A percentile compares a stretch with the other conserved stretches of the same genome.
These are phyloP conservation scores for Elsinoe australis DNA, from an alignment of 2,329 filamentous ascomycete genomes.

Conservation along the genomic window DNA sequence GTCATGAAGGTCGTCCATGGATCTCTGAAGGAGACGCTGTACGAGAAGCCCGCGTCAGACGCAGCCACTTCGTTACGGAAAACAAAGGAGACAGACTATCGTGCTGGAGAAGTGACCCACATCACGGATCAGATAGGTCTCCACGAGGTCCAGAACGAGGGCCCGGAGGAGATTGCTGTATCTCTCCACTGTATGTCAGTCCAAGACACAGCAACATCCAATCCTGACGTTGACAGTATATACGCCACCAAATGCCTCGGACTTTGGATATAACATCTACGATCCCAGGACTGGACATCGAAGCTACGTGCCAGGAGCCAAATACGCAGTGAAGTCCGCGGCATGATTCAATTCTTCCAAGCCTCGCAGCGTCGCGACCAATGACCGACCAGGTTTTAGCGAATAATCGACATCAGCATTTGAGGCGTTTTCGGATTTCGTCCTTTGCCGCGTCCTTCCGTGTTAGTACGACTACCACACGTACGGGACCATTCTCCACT, in stretches of 20 bases:
- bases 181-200: conserved; percentile 62
- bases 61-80: conserved; percentile 29
- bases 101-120: conserved; percentile 70
- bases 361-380: too few species aligned
- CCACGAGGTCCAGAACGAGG: conserved; percentile 72
- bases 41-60: conserved; percentile 44
- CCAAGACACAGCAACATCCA: neutral
- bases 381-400: too few species aligned
- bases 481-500: conserved; percentile 70
- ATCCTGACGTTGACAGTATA: conserved; percentile 48
- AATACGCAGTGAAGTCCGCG: conserved; percentile 41
- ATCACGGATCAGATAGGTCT: conserved; percentile 85
- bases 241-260: conserved; percentile 81
- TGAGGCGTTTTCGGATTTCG: too few species aligned
- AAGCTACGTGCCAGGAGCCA: conserved; percentile 51
- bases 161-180: conserved; percentile 64
- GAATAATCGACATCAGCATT: too few species aligned
- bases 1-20: conserved; percentile 84
- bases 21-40: conserved; percentile 71
- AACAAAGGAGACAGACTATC: conserved; percentile 60
- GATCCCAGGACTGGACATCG: conserved; percentile 66
- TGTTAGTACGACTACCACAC: conserved; percentile 38
- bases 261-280: conserved; percentile 74
- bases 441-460: too few species aligned
- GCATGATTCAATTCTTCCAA: neutral